phyloP scores from a whole-genome alignment of 2,329 filamentous ascomycete genomes.

The Aspergillus aculeatinus region DNA sequence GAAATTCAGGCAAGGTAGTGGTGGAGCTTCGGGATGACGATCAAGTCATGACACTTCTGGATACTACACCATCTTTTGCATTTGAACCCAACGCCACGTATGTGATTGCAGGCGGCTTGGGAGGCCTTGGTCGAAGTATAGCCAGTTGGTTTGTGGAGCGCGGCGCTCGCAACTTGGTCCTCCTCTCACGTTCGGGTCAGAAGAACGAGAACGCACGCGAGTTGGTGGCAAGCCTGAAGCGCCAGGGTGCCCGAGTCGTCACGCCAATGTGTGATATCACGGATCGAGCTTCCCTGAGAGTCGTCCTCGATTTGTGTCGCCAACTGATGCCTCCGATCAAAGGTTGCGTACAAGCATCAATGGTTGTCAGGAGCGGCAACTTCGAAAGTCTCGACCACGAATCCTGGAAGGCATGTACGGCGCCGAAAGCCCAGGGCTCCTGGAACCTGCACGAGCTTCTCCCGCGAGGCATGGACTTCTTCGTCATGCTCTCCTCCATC shows the following conservation, averaged over 20 bases:
- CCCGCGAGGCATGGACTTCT: slow-evolving; percentile 38
- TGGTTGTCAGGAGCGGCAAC: slow-evolving; percentile 15
- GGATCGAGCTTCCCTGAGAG: neutral
- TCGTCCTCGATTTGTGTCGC: neutral
- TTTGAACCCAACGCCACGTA: slow-evolving; percentile 24
- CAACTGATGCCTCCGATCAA: slow-evolving; percentile 11
- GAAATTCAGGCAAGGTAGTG: slow-evolving; percentile 44
- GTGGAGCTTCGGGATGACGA: slow-evolving; percentile 8
- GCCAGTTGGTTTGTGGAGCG: slow-evolving; percentile 33
- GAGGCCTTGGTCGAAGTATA: slow-evolving; percentile 33
- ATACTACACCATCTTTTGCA: neutral
- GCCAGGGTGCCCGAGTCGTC: neutral
- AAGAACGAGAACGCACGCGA: neutral
- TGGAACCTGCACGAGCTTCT: slow-evolving; percentile 34
- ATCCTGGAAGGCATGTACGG: neutral
- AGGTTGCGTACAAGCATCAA: slow-evolving; percentile 12
- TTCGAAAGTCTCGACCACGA: slow-evolving; percentile 32
- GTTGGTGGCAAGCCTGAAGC: slow-evolving; percentile 5
- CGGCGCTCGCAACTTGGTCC: slow-evolving; percentile 35
- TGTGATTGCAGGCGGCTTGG: slow-evolving; percentile 35
- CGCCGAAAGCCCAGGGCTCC: slow-evolving; percentile 22
- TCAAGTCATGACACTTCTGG: slow-evolving; percentile 8
- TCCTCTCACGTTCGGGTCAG: slow-evolving; percentile 22
- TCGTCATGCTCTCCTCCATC: slow-evolving; percentile 39
- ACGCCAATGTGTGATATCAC: slow-evolving; percentile 11